Percentiles rank a stretch among this genome's conserved stretches.
These are phyloP conservation scores for Tillandsia fasciculata DNA, from an alignment of 176 grass and related monocot genomes.

Conservation along the genomic window DNA sequence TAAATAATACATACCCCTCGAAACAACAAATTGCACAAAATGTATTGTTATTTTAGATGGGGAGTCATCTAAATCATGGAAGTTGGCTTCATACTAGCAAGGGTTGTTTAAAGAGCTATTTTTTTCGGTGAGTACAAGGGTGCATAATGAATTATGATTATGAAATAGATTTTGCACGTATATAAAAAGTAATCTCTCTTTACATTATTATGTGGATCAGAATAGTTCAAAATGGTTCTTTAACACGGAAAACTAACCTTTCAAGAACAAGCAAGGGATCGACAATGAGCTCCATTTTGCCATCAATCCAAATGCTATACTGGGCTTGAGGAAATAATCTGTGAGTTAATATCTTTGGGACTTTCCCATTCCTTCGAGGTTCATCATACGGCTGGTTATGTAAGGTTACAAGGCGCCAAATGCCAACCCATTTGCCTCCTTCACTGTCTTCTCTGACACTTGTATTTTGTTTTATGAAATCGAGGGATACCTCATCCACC, in stretches of 20 bases:
- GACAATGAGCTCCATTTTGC: slow-evolving; percentile 98
- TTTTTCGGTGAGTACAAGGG: too few relatives aligned
- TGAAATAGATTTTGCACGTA: too few relatives aligned
- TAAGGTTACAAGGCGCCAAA: slow-evolving; percentile 72
- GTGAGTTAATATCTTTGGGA: slow-evolving; percentile 93
- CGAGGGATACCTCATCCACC: slow-evolving; percentile 81
- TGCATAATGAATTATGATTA: too few relatives aligned
- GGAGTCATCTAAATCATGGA: too few relatives aligned
- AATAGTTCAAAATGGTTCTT: background rate
- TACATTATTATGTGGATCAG: background rate
- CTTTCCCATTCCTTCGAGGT: slow-evolving; percentile 95
- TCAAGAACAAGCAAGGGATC: slow-evolving; percentile 93
- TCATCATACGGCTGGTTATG: slow-evolving; percentile 79
- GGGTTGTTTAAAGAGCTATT: too few relatives aligned
- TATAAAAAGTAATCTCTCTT: too few relatives aligned
- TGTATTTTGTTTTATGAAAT: slow-evolving; percentile 79
- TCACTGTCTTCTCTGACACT: slow-evolving; percentile 49
- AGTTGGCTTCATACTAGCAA: background rate
- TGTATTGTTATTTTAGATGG: too few relatives aligned
- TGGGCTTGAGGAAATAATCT: slow-evolving; percentile 81
- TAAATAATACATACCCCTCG: too few relatives aligned
- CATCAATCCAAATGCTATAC: slow-evolving; percentile 99
- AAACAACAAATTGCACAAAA: too few relatives aligned
- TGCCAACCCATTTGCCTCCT: slow-evolving; percentile 91
- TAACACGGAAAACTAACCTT: slow-evolving; percentile 38